These are phyloP conservation scores for Clonostachys byssicola DNA, from an alignment of 2,329 filamentous ascomycete genomes.

Conservation along the genomic window DNA sequence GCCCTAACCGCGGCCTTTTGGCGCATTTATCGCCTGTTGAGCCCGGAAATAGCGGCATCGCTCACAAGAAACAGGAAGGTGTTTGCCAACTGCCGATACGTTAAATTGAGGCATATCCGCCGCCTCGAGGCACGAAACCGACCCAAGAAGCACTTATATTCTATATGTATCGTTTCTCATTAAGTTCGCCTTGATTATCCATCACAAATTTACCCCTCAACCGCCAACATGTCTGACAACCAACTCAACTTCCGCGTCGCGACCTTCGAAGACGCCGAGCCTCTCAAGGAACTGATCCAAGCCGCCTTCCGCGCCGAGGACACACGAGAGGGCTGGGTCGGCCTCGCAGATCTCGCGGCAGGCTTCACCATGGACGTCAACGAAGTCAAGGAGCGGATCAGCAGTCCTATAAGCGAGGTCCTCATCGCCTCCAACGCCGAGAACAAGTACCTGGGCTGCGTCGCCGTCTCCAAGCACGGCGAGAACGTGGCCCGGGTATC, in stretches of 20 bases:
- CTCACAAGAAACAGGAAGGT: too few species aligned
- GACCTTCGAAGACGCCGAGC: slow-evolving; percentile 23
- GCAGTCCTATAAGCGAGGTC: slow-evolving; percentile 9
- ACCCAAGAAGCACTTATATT: too few species aligned
- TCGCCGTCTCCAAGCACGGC: not conserved
- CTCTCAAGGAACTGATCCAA: slow-evolving; percentile 28
- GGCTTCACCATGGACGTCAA: slow-evolving; percentile 67
- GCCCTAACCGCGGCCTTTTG: too few species aligned
- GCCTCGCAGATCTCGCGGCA: slow-evolving; percentile 52
- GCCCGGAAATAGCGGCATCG: too few species aligned
- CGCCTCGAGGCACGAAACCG: too few species aligned
- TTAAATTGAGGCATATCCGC: too few species aligned
- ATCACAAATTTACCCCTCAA: too few species aligned
- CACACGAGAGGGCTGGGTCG: slow-evolving; percentile 25
- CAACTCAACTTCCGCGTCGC: slow-evolving; percentile 24
- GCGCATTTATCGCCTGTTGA: too few species aligned
- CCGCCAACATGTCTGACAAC: not conserved
- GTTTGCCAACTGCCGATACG: too few species aligned
- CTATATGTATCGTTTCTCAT: too few species aligned
- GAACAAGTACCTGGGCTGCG: slow-evolving; percentile 6
- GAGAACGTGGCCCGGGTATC: slow-evolving; percentile 11
- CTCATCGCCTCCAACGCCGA: slow-evolving; percentile 15
- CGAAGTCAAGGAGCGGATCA: slow-evolving; percentile 51
- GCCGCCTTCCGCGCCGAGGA: slow-evolving; percentile 33
- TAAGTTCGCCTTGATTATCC: too few species aligned